These are phyloP conservation scores for Magnolia kwangsiensis DNA, from an alignment of 164 flowering plant species.

Conservation along the genomic window DNA sequence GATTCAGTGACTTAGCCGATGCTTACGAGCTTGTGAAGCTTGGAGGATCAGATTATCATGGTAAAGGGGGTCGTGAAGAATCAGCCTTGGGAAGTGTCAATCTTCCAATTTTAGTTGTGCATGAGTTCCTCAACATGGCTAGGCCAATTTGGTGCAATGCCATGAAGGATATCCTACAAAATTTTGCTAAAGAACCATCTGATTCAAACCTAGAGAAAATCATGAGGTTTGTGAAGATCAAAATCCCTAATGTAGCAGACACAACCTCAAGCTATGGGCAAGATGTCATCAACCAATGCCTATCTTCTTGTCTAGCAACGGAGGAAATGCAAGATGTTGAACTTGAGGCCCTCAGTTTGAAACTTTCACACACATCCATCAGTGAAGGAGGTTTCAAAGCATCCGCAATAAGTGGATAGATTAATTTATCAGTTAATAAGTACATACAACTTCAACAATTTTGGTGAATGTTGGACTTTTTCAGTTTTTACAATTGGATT, in stretches of 20 bases:
- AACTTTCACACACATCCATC: conserved; percentile 37
- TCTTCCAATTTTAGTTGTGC: conserved; percentile 56
- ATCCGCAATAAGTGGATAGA: conserved; percentile 4
- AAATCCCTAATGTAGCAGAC: conserved; percentile 23
- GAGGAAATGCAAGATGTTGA: conserved; percentile 60
- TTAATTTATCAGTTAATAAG: background rate
- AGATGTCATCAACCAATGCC: conserved; percentile 48
- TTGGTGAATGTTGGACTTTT: background rate
- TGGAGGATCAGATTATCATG: conserved; percentile 96
- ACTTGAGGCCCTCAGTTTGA: conserved; percentile 47
- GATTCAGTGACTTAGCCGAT: conserved; percentile 74
- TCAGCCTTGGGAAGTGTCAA: conserved; percentile 79
- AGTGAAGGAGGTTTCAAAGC: conserved; percentile 15
- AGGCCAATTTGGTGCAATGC: conserved; percentile 82
- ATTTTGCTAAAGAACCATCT: conserved; percentile 59
- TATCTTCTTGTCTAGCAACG: conserved; percentile 57
- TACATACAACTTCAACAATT: no score
- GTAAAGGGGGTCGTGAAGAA: conserved; percentile 66
- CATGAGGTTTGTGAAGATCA: conserved; percentile 38
- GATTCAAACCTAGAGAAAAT: conserved; percentile 47
- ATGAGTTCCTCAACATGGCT: conserved; percentile 72
- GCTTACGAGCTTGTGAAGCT: conserved; percentile 66
- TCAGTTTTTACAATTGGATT: no score
- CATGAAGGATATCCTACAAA: conserved; percentile 40
- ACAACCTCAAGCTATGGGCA: conserved; percentile 23